These are phyloP conservation scores for Candida chilensis DNA, from an alignment of 805 yeast genomes.

Conservation along the genomic window DNA sequence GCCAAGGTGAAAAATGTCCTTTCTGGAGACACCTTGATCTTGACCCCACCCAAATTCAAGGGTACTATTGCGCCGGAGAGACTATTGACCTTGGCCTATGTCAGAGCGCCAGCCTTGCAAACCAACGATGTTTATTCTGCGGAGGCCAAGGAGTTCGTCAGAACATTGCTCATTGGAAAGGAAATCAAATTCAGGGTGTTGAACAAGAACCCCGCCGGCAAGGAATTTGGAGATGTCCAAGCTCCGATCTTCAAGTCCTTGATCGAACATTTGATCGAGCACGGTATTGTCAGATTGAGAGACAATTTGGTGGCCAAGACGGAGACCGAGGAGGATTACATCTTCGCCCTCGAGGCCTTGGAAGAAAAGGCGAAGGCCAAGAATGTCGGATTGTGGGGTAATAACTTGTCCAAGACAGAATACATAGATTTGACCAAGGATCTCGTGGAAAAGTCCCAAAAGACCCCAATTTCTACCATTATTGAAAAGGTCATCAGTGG, in stretches of 20 bases:
- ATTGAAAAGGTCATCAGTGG: slow-evolving; percentile 76
- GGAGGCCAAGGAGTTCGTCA: slow-evolving; percentile 52
- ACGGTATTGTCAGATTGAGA: slow-evolving; percentile 57
- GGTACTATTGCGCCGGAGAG: slow-evolving; percentile 46
- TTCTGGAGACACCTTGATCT: slow-evolving; percentile 63
- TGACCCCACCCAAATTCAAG: slow-evolving; percentile 38
- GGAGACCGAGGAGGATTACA: slow-evolving; percentile 30
- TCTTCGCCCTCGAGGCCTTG: slow-evolving; percentile 22
- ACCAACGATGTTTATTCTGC: slow-evolving; percentile 39
- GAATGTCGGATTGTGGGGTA: slow-evolving; percentile 52
- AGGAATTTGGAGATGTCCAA: slow-evolving; percentile 66
- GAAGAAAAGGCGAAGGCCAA: slow-evolving; percentile 43
- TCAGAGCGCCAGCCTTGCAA: slow-evolving; percentile 45
- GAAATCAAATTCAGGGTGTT: slow-evolving; percentile 48
- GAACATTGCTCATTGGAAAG: slow-evolving; percentile 58
- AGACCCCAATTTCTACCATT: slow-evolving; percentile 41
- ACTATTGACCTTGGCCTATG: slow-evolving; percentile 52
- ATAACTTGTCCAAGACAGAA: not conserved
- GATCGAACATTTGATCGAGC: slow-evolving; percentile 41
- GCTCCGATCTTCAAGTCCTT: slow-evolving; percentile 57
- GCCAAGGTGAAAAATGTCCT: slow-evolving; percentile 66
- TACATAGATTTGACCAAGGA: slow-evolving; percentile 14
- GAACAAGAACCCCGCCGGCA: slow-evolving; percentile 41
- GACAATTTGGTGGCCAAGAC: slow-evolving; percentile 32
- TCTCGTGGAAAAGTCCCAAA: slow-evolving; percentile 23